Base-by-base conservation (phyloP, 2,329 filamentous ascomycete species). In the Talaromyces sp. region DNA sequence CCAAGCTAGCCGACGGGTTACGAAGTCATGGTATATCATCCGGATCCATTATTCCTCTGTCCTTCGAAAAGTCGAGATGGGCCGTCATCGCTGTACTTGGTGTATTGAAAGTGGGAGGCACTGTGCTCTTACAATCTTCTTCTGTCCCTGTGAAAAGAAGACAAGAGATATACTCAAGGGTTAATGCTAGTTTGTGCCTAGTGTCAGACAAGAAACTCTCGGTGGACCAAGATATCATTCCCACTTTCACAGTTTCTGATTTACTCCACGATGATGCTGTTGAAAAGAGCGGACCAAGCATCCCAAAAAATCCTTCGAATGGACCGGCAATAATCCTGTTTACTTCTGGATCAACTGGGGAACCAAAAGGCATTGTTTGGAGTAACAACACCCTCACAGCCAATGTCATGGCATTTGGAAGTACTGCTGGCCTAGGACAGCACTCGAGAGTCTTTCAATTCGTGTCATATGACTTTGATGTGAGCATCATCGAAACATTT, bases 291-390 rank as follows among this genome's bases (percentile, higher is more conserved):
- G 23, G 28, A 52, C 50, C 27, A 16, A 52, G 12, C 23, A n/a
- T 6, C 16, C 6, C 36, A 36, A 9, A 27, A 31, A 30, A 16
- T 51, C n/a, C n/a, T 23, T 47, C 42, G 16, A 31, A 12, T 12
- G 53, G 51, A 3, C 59, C 42, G 3, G 59, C 59, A 16, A 51
- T 53, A 10, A 61, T 61, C 6, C 53, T 61, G 3, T 52, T 61
- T 18, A 56, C 80, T 0, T 81, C 78, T 3, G 79, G 79, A 0
- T 75, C 74, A 5, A 80, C 78, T 1, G 79, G 80, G 2, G 70
- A 65, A 2, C 79, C 79, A 0, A 82, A 82, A 64, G 78, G 74
- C 0, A 75, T 80, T 5, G 16, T 75, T 1, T 75, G 73, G 57
- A 66, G 66, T 3, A 78, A 81, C 53, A 59, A 61, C 5, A 68